Percentiles rank a stretch among this genome's conserved stretches.
phyloP scores from a whole-genome alignment of 108 stramenopile genomes.

The Nitzschia sp. region DNA sequence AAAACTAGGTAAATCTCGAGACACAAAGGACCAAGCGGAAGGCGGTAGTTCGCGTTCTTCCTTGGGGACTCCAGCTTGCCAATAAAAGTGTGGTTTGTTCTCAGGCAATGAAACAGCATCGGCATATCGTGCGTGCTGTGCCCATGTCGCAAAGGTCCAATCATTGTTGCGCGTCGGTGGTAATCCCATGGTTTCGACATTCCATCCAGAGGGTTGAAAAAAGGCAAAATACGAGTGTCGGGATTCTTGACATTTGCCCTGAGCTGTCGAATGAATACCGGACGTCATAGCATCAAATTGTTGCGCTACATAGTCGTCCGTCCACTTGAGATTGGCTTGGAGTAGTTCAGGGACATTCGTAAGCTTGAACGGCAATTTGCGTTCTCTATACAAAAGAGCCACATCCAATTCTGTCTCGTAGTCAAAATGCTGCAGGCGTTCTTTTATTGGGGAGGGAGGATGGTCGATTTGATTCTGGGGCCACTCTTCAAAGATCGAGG shows the following conservation, averaged over 20 bases:
- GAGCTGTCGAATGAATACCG: conserved; percentile 10
- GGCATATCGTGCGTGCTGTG: conserved; percentile 67
- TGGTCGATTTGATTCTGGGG: conserved; percentile 64
- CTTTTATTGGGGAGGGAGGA: conserved; percentile 32
- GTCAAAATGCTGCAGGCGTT: conserved; percentile 77
- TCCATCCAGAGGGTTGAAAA: conserved; percentile 54
- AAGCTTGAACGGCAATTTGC: conserved; percentile 69
- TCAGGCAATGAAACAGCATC: conserved; percentile 47
- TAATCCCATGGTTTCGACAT: conserved; percentile 50
- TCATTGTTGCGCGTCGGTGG: conserved; percentile 64
- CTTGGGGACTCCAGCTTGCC: conserved; percentile 55
- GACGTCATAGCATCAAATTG: conserved; percentile 43
- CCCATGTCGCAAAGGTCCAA: conserved; percentile 61
- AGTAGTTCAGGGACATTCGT: conserved; percentile 71
- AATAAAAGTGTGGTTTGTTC: conserved; percentile 70
- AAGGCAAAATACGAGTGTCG: conserved; percentile 70
- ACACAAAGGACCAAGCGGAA: conserved; percentile 59
- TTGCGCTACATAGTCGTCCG: conserved; percentile 63
- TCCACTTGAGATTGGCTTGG: conserved; percentile 62
- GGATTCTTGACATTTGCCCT: conserved; percentile 63
- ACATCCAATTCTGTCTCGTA: conserved; percentile 47
- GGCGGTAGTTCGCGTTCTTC: conserved; percentile 42
- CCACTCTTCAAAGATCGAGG: conserved; percentile 50
- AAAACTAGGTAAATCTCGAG: conserved; percentile 64
- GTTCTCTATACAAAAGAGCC: conserved; percentile 53